Evolutionary conservation across 371 early-diverging fungal species (phyloP), one percentile per base, ranked within the genome.

Genomic region (Apophysomyces trapeziformis): DNA sequence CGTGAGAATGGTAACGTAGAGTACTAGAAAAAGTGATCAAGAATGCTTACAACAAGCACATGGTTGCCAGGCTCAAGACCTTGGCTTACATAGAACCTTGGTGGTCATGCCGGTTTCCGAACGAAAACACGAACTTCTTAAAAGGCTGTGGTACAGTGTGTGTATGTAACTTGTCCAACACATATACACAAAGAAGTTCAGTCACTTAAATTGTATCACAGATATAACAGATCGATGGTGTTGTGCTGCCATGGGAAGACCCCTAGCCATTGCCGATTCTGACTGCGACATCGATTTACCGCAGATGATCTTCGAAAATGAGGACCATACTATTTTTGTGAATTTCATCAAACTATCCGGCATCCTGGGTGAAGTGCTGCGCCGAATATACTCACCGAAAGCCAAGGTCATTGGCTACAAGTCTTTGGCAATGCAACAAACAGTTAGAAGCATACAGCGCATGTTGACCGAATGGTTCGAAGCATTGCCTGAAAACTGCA

Each of bases 251-350:
- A 75, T 83, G 77, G 79, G 79, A 14, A 60, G 83, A 47, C 83
- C 83, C 5, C 57, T 83, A 39, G 79, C 79, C 4, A 78, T 83
- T 68, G 64, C 77, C 8, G 83, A 83, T 59, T 69, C 79, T 2
- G 83, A 83, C 47, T 83, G 83, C 44, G 83, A 83, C 58, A 73
- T 83, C 7, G 83, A 80, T 13, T 57, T 78, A 5, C 83, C 80
- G 36, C 64, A 73, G 9, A 8, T 64, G 35, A 69, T 66, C 9
- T 5, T n/a, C 0, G 38, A 69, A 7, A 46, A 56, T n/a, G 68
- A 71, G 26, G 72, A 78, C 16, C 70, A 78, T 35, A 63, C 67
- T 1, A 57, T 80, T 11, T 80, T 83, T 66, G 66, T 75, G 35
- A 67, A 83, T 56, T 76, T 83, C 61, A 63, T 77, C 41, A 76